These are phyloP conservation scores for Annona cherimola DNA, from an alignment of 164 flowering plant species.

Conservation along the genomic window DNA sequence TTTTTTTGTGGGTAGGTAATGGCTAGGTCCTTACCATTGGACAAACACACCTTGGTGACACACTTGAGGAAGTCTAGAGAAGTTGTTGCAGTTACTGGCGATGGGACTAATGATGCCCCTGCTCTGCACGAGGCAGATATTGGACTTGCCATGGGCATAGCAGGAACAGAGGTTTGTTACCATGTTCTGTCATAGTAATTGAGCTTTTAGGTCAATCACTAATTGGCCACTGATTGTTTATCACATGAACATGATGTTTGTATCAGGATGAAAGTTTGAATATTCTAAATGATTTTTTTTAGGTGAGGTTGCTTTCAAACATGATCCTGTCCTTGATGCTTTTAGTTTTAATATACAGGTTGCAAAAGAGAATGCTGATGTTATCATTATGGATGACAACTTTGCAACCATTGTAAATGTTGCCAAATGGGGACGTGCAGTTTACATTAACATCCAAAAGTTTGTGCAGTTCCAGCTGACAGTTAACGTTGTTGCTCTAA, in stretches of 20 bases:
- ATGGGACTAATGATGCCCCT: conserved; percentile 38
- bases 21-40: conserved; percentile 35
- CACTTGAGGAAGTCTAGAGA: conserved; percentile 22
- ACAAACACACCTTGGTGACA: conserved; percentile 28
- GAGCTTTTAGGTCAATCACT: neutral
- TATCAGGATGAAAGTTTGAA: too few relatives aligned
- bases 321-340: neutral
- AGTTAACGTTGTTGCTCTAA: conserved; percentile 68
- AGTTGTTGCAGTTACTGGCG: conserved; percentile 36
- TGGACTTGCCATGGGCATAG: conserved; percentile 35
- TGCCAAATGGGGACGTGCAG: conserved; percentile 83
- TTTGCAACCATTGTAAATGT: conserved; percentile 72
- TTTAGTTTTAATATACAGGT: conserved; percentile 39
- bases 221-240: too few relatives aligned
- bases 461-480: conserved; percentile 67
- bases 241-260: too few relatives aligned
- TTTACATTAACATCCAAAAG: conserved; percentile 78
- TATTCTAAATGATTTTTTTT: neutral
- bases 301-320: neutral
- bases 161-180: conserved; percentile 29
- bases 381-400: conserved; percentile 79
- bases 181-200: neutral
- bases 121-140: conserved; percentile 31
- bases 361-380: conserved; percentile 87
- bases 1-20: conserved; percentile 18